Conservation (phyloP, 192 early-diverging fungal genomes). For the Funneliformis geosporum region DNA sequence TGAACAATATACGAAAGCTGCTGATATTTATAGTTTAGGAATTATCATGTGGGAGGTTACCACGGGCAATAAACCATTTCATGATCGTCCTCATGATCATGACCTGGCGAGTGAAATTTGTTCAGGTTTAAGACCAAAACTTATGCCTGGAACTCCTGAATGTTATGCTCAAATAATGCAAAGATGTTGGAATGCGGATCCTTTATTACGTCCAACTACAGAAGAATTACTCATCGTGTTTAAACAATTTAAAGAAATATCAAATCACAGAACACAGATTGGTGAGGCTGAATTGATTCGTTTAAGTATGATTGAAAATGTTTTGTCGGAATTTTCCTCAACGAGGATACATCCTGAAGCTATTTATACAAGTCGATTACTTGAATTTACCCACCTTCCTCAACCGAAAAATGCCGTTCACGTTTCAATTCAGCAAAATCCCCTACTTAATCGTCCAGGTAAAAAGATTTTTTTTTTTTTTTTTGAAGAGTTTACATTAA, state of each 20-base stretch:
- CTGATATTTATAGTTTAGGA: constrained; percentile 47
- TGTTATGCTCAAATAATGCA: constrained; percentile 21
- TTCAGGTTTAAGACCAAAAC: constrained; percentile 35
- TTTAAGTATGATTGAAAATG: neutral
- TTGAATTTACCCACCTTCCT: neutral
- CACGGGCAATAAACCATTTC: constrained; percentile 41
- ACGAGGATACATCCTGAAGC: constrained; percentile 4
- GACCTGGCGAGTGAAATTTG: constrained; percentile 35
- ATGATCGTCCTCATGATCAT: constrained; percentile 33
- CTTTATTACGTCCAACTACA: neutral
- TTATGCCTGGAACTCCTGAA: constrained; percentile 38
- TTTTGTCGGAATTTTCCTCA: neutral
- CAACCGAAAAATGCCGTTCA: neutral
- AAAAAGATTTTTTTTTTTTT: neutral
- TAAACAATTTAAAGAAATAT: constrained; percentile 1
- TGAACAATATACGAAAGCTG: constrained; percentile 34
- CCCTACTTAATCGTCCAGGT: neutral
- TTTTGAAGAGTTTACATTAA: no score
- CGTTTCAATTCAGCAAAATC: neutral
- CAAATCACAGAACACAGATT: constrained; percentile 6
- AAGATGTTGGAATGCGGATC: constrained; percentile 26
- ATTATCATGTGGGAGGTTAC: constrained; percentile 49
- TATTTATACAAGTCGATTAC: constrained; percentile 3
- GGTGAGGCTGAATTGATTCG: neutral
- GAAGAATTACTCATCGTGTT: neutral